Conservation (phyloP, 2,329 filamentous ascomycete species). For the Pleomassaria siparia region DNA sequence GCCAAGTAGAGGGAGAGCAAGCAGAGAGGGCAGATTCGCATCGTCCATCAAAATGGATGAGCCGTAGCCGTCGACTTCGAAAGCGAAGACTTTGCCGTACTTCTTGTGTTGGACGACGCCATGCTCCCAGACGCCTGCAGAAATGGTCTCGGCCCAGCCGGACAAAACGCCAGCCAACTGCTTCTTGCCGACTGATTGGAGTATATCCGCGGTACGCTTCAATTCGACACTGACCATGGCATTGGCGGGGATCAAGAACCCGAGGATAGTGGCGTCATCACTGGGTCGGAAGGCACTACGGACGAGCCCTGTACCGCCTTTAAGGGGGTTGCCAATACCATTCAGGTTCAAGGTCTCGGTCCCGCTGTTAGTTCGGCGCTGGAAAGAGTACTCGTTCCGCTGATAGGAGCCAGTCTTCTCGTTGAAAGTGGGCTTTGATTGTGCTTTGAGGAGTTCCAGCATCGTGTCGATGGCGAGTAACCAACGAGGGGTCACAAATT, state of each 20-base stretch:
- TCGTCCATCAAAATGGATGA: slow-evolving; percentile 85
- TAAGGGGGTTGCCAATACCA: slow-evolving; percentile 90
- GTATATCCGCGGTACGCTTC: slow-evolving; percentile 68
- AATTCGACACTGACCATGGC: slow-evolving; percentile 95
- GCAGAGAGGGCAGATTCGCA: slow-evolving; percentile 79
- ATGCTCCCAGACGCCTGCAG: slow-evolving; percentile 78
- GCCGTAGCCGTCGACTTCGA: slow-evolving; percentile 85
- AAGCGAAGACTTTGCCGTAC: slow-evolving; percentile 80
- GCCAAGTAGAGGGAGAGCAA: slow-evolving; percentile 77
- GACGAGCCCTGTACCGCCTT: slow-evolving; percentile 78
- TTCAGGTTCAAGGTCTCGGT: slow-evolving; percentile 86
- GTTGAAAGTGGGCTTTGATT: slow-evolving; percentile 81
- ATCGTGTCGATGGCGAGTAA: slow-evolving; percentile 74
- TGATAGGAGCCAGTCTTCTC: slow-evolving; percentile 63
- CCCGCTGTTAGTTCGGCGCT: slow-evolving; percentile 73
- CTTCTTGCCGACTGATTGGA: slow-evolving; percentile 62
- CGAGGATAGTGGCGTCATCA: slow-evolving; percentile 91
- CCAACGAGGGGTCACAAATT: slow-evolving; percentile 80
- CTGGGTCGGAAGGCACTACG: slow-evolving; percentile 92
- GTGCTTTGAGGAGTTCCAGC: slow-evolving; percentile 72
- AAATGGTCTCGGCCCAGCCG: slow-evolving; percentile 65
- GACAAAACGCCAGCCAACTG: slow-evolving; percentile 53
- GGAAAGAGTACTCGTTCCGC: slow-evolving; percentile 84
- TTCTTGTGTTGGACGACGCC: slow-evolving; percentile 75
- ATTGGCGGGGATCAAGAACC: slow-evolving; percentile 93